These are phyloP conservation scores for Crassisporium funariophilum DNA, from an alignment of 768 basidiomycete species.

Conservation along the genomic window DNA sequence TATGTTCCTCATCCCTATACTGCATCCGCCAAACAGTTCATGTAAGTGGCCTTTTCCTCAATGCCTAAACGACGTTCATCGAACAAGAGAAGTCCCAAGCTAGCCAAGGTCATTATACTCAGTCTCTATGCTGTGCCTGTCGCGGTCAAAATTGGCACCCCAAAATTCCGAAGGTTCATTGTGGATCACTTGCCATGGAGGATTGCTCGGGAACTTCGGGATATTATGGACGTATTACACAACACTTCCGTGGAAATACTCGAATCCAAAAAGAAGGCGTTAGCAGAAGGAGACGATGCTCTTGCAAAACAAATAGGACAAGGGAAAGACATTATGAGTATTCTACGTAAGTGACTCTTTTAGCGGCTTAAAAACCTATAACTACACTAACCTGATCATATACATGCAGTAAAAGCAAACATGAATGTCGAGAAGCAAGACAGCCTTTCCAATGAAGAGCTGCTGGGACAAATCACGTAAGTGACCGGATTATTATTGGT, in stretches of 20 bases:
- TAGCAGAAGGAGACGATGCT: slow-evolving; percentile 35
- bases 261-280: slow-evolving; percentile 35
- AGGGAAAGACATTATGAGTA: slow-evolving; percentile 48
- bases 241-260: slow-evolving; percentile 38
- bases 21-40: slow-evolving; percentile 28
- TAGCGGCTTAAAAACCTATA: too few relatives aligned
- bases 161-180: slow-evolving; percentile 33
- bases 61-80: too few relatives aligned
- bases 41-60: slow-evolving; percentile 22
- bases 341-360: slow-evolving; percentile 43
- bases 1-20: slow-evolving; percentile 30
- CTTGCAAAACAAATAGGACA: slow-evolving; percentile 32
- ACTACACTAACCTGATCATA: too few relatives aligned
- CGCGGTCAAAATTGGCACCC: slow-evolving; percentile 25
- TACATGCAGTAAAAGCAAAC: slow-evolving; percentile 38
- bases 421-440: slow-evolving; percentile 33
- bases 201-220: slow-evolving; percentile 31
- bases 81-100: too few relatives aligned
- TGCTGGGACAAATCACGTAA: slow-evolving; percentile 38
- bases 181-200: slow-evolving; percentile 35
- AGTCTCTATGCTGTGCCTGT: slow-evolving; percentile 10
- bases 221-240: slow-evolving; percentile 37
- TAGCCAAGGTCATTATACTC: too few relatives aligned
- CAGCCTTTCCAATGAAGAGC: slow-evolving; percentile 35
- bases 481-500: slow-evolving; percentile 5